phyloP scores from a whole-genome alignment of 192 early-diverging fungal genomes.

The Coemansia aciculifera region DNA sequence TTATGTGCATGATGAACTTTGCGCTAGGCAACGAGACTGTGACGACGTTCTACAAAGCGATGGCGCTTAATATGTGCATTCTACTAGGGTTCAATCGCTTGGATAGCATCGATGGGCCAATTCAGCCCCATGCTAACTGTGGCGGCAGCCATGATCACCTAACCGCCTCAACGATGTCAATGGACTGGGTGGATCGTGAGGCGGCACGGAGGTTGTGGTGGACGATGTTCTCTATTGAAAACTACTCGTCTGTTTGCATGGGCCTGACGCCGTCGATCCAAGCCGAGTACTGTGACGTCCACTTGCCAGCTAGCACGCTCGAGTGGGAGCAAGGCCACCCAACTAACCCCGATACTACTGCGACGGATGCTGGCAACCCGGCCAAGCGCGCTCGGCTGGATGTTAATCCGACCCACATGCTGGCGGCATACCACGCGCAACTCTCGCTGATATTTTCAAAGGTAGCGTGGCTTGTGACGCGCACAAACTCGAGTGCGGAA shows the following conservation, averaged over 20 bases:
- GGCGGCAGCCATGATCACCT: slow-evolving; percentile 20
- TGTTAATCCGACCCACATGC: slow-evolving; percentile 37
- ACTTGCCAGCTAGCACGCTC: slow-evolving; percentile 38
- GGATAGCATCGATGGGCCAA: slow-evolving; percentile 46
- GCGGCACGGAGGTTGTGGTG: slow-evolving; percentile 55
- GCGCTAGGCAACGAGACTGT: slow-evolving; percentile 43
- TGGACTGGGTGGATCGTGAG: slow-evolving; percentile 54
- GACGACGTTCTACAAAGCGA: slow-evolving; percentile 47
- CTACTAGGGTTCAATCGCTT: slow-evolving; percentile 51
- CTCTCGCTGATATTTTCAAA: slow-evolving; percentile 56
- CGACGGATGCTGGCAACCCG: neutral
- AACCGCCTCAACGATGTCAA: slow-evolving; percentile 25
- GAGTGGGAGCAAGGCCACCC: slow-evolving; percentile 44
- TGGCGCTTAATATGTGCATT: slow-evolving; percentile 55
- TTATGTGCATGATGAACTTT: slow-evolving; percentile 54
- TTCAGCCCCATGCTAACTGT: slow-evolving; percentile 26
- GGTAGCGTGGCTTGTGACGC: slow-evolving; percentile 55
- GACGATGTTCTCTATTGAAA: slow-evolving; percentile 51
- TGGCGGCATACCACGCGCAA: slow-evolving; percentile 52
- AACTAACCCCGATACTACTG: neutral
- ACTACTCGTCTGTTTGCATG: slow-evolving; percentile 55
- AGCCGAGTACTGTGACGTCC: slow-evolving; percentile 53
- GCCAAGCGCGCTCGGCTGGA: slow-evolving; percentile 31
- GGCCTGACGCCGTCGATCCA: slow-evolving; percentile 53
- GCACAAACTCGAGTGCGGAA: slow-evolving; percentile 26